A percentile compares a stretch with the other conserved stretches of the same genome.
Conservation (phyloP, 805 yeast species). For the Alloascoidea africana region DNA sequence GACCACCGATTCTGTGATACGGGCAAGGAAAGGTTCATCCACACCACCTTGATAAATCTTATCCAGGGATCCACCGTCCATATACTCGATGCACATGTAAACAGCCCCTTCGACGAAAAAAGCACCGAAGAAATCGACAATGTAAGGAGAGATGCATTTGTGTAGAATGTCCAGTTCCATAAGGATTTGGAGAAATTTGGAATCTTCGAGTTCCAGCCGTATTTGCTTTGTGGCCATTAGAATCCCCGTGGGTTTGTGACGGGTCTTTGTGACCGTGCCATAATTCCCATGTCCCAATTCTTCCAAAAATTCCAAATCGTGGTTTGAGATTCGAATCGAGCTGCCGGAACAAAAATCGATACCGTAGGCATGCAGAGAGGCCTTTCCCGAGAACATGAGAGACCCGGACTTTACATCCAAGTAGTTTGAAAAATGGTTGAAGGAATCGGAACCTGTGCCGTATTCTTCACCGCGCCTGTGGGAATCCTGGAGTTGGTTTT, state of each 20-base stretch:
- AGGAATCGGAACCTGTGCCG: no score
- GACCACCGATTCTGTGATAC: conserved; percentile 66
- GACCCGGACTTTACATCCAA: conserved; percentile 88
- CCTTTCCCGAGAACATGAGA: conserved; percentile 83
- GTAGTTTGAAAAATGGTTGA: conserved; percentile 54
- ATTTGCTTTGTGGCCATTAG: conserved; percentile 98
- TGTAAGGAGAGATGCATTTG: conserved; percentile 77
- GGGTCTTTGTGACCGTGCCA: conserved; percentile 87
- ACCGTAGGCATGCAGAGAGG: conserved; percentile 84
- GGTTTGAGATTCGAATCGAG: conserved; percentile 72
- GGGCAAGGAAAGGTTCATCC: conserved; percentile 69
- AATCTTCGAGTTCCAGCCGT: conserved; percentile 79
- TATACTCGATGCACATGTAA: conserved; percentile 94
- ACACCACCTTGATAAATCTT: conserved; percentile 58
- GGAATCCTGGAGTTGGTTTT: no score
- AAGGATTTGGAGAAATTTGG: conserved; percentile 84
- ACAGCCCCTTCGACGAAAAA: conserved; percentile 96
- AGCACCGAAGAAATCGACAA: conserved; percentile 95
- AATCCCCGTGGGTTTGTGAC: conserved; percentile 85
- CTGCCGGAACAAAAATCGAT: conserved; percentile 83
- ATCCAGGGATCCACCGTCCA: conserved; percentile 94
- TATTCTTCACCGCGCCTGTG: no score
- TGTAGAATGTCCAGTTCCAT: conserved; percentile 95
- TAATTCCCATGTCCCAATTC: conserved; percentile 94
- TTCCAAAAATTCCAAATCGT: conserved; percentile 48